Conservation (phyloP, 352 stramenopile species). For the Phytopythium oedochilum region DNA sequence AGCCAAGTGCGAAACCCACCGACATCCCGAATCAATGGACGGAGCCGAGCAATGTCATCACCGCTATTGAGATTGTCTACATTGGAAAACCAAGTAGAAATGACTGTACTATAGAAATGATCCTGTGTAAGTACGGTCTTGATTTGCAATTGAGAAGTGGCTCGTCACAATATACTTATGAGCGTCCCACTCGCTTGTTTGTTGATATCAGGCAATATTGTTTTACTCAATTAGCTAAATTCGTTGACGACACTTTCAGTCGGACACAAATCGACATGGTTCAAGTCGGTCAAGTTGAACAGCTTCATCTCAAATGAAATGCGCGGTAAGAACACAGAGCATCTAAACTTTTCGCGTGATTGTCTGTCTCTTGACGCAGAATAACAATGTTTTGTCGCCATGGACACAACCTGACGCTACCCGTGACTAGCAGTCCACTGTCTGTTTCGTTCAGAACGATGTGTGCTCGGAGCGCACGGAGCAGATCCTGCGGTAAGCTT, state of each 20-base stretch:
- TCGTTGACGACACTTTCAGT: background rate
- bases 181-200: background rate
- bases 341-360: no score
- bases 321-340: no score
- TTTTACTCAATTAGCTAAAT: background rate
- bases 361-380: no score
- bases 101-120: slow-evolving; percentile 24
- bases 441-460: no score
- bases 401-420: no score
- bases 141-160: background rate
- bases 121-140: slow-evolving; percentile 27
- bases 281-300: no score
- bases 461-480: background rate
- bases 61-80: slow-evolving; percentile 18
- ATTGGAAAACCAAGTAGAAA: slow-evolving; percentile 24
- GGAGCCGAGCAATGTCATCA: slow-evolving; percentile 17
- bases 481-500: background rate
- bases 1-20: slow-evolving; percentile 2
- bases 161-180: background rate
- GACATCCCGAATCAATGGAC: slow-evolving; percentile 20
- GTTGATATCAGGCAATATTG: background rate
- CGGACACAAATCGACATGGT: background rate
- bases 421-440: no score
- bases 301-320: no score
- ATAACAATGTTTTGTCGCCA: no score